Percentiles rank a stretch among this genome's conserved stretches.
These are phyloP conservation scores for Lomentospora prolificans DNA, from an alignment of 2,329 filamentous ascomycete species.

Conservation along the genomic window DNA sequence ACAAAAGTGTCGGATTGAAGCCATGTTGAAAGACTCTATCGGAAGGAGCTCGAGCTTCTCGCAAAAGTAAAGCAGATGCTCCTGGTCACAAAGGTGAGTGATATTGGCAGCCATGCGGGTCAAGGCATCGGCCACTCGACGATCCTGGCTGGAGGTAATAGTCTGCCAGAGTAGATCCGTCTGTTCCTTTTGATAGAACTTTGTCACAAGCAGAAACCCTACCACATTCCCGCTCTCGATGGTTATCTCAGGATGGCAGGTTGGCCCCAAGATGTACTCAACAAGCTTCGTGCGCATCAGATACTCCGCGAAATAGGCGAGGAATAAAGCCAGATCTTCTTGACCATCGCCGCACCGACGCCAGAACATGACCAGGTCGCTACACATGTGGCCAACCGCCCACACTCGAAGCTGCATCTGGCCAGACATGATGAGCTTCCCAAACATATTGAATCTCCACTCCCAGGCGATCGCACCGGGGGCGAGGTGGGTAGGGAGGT, in stretches of 20 bases:
- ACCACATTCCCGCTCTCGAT: slow-evolving; percentile 72
- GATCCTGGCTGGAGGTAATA: slow-evolving; percentile 71
- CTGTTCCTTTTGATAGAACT: slow-evolving; percentile 59
- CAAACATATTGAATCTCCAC: slow-evolving; percentile 62
- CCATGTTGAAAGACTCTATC: slow-evolving; percentile 47
- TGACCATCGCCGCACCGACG: slow-evolving; percentile 40
- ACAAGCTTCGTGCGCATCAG: slow-evolving; percentile 63
- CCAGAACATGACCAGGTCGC: slow-evolving; percentile 59
- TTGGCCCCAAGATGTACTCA: slow-evolving; percentile 79
- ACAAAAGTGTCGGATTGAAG: slow-evolving; percentile 52
- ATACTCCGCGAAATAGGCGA: slow-evolving; percentile 60
- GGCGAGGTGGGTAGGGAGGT: slow-evolving; percentile 27
- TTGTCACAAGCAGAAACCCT: slow-evolving; percentile 74
- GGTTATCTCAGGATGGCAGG: slow-evolving; percentile 87
- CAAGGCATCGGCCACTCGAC: slow-evolving; percentile 72
- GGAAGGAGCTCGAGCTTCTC: slow-evolving; percentile 59
- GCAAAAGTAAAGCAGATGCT: slow-evolving; percentile 54
- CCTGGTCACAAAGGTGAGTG: slow-evolving; percentile 35
- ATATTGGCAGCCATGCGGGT: slow-evolving; percentile 51
- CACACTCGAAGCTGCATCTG: slow-evolving; percentile 85
- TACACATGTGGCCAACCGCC: slow-evolving; percentile 66
- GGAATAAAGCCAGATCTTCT: slow-evolving; percentile 35
- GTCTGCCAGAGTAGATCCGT: slow-evolving; percentile 79
- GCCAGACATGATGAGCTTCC: slow-evolving; percentile 67
- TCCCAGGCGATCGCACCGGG: slow-evolving; percentile 45